These are phyloP conservation scores for Steccherinum ochraceum DNA, from an alignment of 768 basidiomycete species.

Conservation along the genomic window DNA sequence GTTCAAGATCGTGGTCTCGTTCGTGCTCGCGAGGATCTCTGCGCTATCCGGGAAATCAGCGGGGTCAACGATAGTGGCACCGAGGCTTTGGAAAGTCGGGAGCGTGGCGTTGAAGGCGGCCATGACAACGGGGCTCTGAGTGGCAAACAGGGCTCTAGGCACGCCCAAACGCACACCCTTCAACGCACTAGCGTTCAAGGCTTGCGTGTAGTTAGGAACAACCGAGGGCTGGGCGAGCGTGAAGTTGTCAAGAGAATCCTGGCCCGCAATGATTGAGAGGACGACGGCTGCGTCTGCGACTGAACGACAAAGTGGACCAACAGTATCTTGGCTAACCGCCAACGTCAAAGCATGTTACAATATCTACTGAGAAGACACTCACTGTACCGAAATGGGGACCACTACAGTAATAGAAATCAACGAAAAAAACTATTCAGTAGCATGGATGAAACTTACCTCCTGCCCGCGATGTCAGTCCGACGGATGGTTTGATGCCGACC, in stretches of 20 bases:
- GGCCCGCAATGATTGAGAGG: conserved; percentile 33
- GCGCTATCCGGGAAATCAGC: conserved; percentile 53
- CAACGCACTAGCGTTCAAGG: conserved; percentile 42
- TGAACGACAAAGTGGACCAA: conserved; percentile 27
- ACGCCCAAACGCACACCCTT: conserved; percentile 40
- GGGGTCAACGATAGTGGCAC: conserved; percentile 52
- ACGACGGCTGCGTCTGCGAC: conserved; percentile 27
- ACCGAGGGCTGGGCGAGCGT: conserved; percentile 36
- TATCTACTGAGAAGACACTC: no score
- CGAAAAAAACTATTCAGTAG: no score
- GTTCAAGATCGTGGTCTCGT: conserved; percentile 49
- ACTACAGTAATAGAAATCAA: conserved; percentile 25
- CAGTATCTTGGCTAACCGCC: conserved; percentile 23
- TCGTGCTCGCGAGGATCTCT: conserved; percentile 36
- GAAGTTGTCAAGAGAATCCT: conserved; percentile 34
- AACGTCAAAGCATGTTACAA: no score
- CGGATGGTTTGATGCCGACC: conserved; percentile 30
- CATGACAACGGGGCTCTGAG: conserved; percentile 17
- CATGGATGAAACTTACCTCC: conserved; percentile 27
- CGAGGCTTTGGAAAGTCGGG: conserved; percentile 29
- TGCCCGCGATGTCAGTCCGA: conserved; percentile 27
- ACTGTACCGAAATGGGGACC: conserved; percentile 38
- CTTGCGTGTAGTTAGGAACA: conserved; percentile 51
- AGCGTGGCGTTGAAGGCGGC: conserved; percentile 35
- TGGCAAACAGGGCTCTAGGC: conserved; percentile 29